Conservation (phyloP, 257 asterid species). For the Lantana camara region DNA sequence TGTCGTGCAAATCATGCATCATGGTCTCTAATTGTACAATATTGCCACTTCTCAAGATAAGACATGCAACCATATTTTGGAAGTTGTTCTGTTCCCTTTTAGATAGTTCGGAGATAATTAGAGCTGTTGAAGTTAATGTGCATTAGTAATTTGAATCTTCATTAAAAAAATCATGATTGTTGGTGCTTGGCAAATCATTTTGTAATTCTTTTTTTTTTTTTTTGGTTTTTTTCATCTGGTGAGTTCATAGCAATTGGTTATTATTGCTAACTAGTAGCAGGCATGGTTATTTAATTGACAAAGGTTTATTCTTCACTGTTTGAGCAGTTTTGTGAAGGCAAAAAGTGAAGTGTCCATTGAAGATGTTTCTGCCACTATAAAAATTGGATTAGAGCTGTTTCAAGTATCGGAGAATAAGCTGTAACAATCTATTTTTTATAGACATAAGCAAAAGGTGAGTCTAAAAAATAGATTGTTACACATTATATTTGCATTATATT, state of each 20-base stretch:
- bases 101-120: conserved; percentile 21
- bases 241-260: conserved; percentile 14
- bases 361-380: conserved; percentile 69
- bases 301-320: conserved; percentile 27
- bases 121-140: neutral
- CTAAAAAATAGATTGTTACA: too few relatives aligned
- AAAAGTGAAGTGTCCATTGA: conserved; percentile 79
- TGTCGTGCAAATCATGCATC: neutral
- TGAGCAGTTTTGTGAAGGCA: conserved; percentile 82
- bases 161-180: neutral
- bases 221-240: neutral
- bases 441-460: too few relatives aligned
- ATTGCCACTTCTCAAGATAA: conserved; percentile 4
- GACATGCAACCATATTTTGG: conserved; percentile 18
- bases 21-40: conserved; percentile 1
- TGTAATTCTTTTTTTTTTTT: too few relatives aligned
- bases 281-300: conserved; percentile 31
- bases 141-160: conserved; percentile 14
- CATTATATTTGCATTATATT: too few relatives aligned
- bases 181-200: neutral
- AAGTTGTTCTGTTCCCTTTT: conserved; percentile 20
- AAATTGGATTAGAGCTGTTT: conserved; percentile 77
- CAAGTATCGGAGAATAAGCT: conserved; percentile 71
- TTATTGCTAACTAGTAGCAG: conserved; percentile 17
- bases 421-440: too few relatives aligned